Base-by-base conservation (phyloP, 768 basidiomycete genomes). In the Amylocystis lapponica region DNA sequence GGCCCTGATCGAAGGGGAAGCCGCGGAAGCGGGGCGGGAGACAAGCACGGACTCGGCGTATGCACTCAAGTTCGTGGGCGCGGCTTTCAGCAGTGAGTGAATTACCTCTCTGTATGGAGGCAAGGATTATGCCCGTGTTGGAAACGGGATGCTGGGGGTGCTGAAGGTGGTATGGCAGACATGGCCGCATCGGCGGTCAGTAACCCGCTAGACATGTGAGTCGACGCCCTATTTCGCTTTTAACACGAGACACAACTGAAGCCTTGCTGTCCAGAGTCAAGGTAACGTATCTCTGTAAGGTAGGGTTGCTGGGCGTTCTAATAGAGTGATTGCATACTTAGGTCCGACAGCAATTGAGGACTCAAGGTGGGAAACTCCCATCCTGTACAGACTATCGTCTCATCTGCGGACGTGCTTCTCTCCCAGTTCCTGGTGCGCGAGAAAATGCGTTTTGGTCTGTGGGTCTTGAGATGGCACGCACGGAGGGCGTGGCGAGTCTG, bases 201-300 rank as follows among this genome's bases (percentile, higher is more conserved):
- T 41, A 66, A 66, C 36, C 65, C 65, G 1, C 49, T 63, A 20
- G 65, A 66, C 36, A 59, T 66, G 63, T 63, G 36, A 37, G 60
- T 55, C 2, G 25, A 13, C 19, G 6, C 5, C 7, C 8, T 26
- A 39, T 16, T 35, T 9, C 19, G 34, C 16, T 17, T 12, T 35
- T 35, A n/a, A n/a, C n/a, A n/a, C 11, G 17, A 27, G 19, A 14
- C 39, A 21, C 40, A 27, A 3, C 13, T 16, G 8, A 25, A 6
- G 19, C 27, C 4, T 10, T 21, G 31, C 10, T n/a, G 36, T 9
- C 20, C 29, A 59, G 61, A 20, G 51, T 62, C 41, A 64, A 62
- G 52, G 62, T 59, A 42, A 20, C 33, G 34, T 2, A 12, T 14
- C 34, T 3, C 17, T 13, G n/a, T 14, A 23, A 3, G 5, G 13